These are phyloP conservation scores for Fusarium domesticum DNA, from an alignment of 2,329 filamentous ascomycete genomes.

Conservation along the genomic window DNA sequence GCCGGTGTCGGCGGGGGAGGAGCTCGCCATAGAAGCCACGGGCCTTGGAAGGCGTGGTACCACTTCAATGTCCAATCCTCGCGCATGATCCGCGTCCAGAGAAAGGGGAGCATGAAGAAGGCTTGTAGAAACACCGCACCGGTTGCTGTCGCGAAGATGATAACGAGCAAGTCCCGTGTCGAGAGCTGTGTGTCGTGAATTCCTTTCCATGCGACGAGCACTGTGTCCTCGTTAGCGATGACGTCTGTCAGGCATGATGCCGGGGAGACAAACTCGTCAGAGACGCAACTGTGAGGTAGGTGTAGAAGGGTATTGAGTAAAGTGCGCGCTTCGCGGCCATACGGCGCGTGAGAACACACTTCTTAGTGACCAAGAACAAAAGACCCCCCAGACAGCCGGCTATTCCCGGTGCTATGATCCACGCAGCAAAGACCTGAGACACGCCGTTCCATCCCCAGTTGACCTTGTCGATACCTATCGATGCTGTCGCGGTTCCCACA, in stretches of 20 bases:
- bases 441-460: conserved; percentile 39
- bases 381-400: conserved; percentile 32
- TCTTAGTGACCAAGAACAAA: conserved; percentile 37
- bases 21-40: conserved; percentile 42
- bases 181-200: conserved; percentile 28
- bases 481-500: conserved; percentile 36
- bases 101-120: conserved; percentile 51
- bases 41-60: conserved; percentile 48
- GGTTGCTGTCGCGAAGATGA: conserved; percentile 44
- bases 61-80: conserved; percentile 51
- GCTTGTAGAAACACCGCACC: conserved; percentile 42
- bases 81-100: conserved; percentile 48
- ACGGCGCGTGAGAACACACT: conserved; percentile 28
- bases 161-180: conserved; percentile 23
- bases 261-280: conserved; percentile 34
- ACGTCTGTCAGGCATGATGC: too few species aligned
- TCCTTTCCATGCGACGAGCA: conserved; percentile 53
- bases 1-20: conserved; percentile 34
- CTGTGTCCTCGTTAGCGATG: conserved; percentile 12
- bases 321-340: conserved; percentile 35
- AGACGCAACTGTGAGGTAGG: conserved; percentile 36
- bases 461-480: conserved; percentile 35
- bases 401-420: conserved; percentile 37
- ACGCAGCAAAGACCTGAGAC: conserved; percentile 39
- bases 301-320: conserved; percentile 38